Conservation (phyloP, 2,329 filamentous ascomycete species). For the Trichoderma cornu-damae region DNA sequence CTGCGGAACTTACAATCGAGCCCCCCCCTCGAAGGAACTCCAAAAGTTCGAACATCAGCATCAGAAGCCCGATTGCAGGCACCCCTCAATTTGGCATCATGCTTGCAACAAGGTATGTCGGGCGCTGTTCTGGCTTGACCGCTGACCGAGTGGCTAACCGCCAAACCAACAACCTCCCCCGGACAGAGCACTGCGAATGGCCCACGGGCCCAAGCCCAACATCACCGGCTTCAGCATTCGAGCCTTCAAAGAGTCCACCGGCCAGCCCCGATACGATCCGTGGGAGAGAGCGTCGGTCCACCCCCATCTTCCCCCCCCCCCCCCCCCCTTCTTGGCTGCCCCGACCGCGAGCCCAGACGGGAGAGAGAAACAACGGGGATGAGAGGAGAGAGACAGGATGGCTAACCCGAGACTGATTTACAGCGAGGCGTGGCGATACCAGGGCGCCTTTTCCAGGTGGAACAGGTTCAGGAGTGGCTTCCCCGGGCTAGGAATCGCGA, state of each 20-base stretch:
- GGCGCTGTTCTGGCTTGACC: background rate
- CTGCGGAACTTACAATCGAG: slow-evolving; percentile 11
- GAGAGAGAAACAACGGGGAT: background rate
- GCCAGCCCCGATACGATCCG: slow-evolving; percentile 58
- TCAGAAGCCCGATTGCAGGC: slow-evolving; percentile 1
- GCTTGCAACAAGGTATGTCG: slow-evolving; percentile 38
- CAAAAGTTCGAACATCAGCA: background rate
- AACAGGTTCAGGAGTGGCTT: slow-evolving; percentile 85
- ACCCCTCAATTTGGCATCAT: slow-evolving; percentile 29
- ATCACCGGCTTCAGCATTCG: slow-evolving; percentile 89
- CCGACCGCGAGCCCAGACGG: background rate
- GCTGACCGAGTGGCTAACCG: background rate
- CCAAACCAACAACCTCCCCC: too few relatives aligned
- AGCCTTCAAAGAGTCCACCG: slow-evolving; percentile 69
- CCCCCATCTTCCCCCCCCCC: background rate
- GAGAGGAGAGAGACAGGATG: background rate
- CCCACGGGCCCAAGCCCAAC: slow-evolving; percentile 58
- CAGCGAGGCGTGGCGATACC: slow-evolving; percentile 95
- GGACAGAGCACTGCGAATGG: slow-evolving; percentile 45
- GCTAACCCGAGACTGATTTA: background rate
- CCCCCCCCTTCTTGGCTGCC: background rate
- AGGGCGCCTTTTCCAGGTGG: slow-evolving; percentile 76
- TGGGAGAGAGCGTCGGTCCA: slow-evolving; percentile 59
- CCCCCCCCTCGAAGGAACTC: background rate
- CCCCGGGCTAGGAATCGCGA: slow-evolving; percentile 87